phyloP scores from a whole-genome alignment of 179 eudicot genomes.

The Heliamphora pulchella region DNA sequence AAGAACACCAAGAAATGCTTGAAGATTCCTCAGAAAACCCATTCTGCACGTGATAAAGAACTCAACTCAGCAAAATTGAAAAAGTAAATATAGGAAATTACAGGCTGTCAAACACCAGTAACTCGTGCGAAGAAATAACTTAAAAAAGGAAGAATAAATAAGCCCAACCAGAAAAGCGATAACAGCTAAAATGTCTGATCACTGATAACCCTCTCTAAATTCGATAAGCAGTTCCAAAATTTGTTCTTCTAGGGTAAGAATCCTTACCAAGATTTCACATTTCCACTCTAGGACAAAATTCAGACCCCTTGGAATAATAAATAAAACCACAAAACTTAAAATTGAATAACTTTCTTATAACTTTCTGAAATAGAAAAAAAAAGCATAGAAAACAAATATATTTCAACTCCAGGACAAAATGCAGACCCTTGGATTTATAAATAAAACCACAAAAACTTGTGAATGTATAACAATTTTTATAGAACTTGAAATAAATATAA shows the following conservation, averaged over 20 bases:
- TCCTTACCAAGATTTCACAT: too few relatives aligned
- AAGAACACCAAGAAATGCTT: constrained; percentile 56
- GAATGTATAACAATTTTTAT: not conserved
- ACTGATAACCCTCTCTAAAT: not conserved
- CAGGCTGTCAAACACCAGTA: not conserved
- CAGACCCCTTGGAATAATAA: too few relatives aligned
- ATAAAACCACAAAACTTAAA: too few relatives aligned
- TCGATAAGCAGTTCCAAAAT: too few relatives aligned
- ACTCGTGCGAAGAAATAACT: not conserved
- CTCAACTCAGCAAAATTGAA: not conserved
- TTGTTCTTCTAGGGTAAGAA: too few relatives aligned
- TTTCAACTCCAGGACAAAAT: not conserved
- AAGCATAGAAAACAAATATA: too few relatives aligned
- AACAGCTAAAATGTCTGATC: not conserved
- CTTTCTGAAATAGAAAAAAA: too few relatives aligned
- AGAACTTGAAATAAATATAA: too few relatives aligned
- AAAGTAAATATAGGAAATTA: not conserved
- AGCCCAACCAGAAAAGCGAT: not conserved
- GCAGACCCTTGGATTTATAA: too few relatives aligned
- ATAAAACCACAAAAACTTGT: not conserved
- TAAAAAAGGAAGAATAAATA: not conserved
- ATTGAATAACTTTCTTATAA: too few relatives aligned
- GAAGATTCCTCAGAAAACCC: constrained; percentile 73
- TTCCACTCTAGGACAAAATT: too few relatives aligned
- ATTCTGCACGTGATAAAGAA: constrained; percentile 36